Conservation (phyloP, 805 yeast species). For the Diddensiella transvaalensis region DNA sequence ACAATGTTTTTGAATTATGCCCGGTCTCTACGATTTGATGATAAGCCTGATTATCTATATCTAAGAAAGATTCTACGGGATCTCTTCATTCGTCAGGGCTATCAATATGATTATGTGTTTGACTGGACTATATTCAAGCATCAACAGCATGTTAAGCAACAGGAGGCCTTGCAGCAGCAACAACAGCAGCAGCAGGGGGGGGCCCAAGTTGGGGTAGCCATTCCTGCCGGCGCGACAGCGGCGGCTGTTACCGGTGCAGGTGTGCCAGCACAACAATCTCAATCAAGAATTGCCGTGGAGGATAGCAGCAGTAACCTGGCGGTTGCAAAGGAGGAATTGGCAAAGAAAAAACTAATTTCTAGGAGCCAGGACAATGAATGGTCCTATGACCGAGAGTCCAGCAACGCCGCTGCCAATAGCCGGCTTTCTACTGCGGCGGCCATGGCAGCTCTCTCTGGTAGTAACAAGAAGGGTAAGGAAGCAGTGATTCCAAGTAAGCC, state of each 20-base stretch:
- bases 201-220: background rate
- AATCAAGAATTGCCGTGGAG: conserved; percentile 1
- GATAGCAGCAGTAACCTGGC: background rate
- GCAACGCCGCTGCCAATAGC: conserved; percentile 6
- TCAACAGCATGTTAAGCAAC: conserved; percentile 24
- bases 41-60: conserved; percentile 90
- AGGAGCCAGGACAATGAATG: background rate
- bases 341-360: background rate
- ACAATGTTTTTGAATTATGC: conserved; percentile 83
- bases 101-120: conserved; percentile 88
- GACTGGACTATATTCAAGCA: conserved; percentile 94
- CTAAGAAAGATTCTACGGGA: conserved; percentile 87
- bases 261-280: background rate
- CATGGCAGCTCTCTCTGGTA: background rate
- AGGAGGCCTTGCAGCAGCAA: conserved; percentile 14
- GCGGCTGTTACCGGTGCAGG: background rate
- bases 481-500: too few species aligned
- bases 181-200: conserved; percentile 15
- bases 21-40: conserved; percentile 88
- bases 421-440: background rate
- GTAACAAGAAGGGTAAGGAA: background rate
- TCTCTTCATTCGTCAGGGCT: conserved; percentile 80
- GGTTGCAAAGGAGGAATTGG: background rate
- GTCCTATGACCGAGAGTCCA: conserved; percentile 16
- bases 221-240: conserved; percentile 47